phyloP scores from a whole-genome alignment of 31 red algal species.

The Endocladia muricata region DNA sequence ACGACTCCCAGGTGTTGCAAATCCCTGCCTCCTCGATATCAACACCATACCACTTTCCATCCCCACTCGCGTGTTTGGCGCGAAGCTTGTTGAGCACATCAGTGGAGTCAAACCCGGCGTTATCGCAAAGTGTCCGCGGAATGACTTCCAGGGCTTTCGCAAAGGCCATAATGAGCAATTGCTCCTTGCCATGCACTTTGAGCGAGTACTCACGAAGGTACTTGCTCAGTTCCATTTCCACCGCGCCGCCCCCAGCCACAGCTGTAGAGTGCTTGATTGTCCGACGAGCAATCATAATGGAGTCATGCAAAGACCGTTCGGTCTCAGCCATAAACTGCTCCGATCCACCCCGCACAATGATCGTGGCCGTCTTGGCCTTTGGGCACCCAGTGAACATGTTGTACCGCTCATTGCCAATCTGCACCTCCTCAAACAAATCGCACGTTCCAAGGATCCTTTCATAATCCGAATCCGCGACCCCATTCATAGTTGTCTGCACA shows the following conservation, averaged over 20 bases:
- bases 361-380: constrained; percentile 89
- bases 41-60: constrained; percentile 81
- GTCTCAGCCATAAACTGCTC: constrained; percentile 99
- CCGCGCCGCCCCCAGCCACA: constrained; percentile 91
- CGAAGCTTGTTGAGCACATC: constrained; percentile 95
- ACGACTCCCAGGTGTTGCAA: constrained; percentile 89
- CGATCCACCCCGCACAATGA: constrained; percentile 95
- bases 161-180: constrained; percentile 86
- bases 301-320: constrained; percentile 95
- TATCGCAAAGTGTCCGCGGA: constrained; percentile 95
- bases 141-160: constrained; percentile 97
- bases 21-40: constrained; percentile 87
- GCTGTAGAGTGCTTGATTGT: constrained; percentile 92
- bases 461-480: constrained; percentile 60
- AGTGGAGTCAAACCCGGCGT: constrained; percentile 97
- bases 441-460: constrained; percentile 82
- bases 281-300: constrained; percentile 97
- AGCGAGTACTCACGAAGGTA: constrained; percentile 78
- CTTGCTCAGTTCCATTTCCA: constrained; percentile 96
- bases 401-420: constrained; percentile 95
- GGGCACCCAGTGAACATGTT: constrained; percentile 96
- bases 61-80: constrained; percentile 85
- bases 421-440: constrained; percentile 90
- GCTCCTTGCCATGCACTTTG: constrained; percentile 91
- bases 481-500: constrained; percentile 94